These are phyloP conservation scores for Tetrapisispora fleetii DNA, from an alignment of 805 yeast genomes.

Conservation along the genomic window DNA sequence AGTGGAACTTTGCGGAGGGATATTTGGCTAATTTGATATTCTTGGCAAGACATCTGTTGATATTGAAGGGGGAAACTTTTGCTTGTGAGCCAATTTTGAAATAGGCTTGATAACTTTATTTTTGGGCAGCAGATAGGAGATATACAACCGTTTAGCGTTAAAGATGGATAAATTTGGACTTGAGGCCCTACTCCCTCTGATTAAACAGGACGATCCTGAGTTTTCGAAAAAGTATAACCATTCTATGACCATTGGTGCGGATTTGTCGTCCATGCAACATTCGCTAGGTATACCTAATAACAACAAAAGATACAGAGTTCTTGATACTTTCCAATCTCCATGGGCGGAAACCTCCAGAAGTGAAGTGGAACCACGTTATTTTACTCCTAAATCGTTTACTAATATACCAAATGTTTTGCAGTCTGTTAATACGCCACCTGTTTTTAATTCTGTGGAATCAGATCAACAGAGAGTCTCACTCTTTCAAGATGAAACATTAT, in stretches of 20 bases:
- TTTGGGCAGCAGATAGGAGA: too few relatives aligned
- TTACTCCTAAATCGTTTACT: conserved; percentile 48
- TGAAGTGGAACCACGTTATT: conserved; percentile 78
- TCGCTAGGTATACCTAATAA: conserved; percentile 25
- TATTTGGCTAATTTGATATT: too few relatives aligned
- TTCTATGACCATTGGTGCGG: conserved; percentile 29
- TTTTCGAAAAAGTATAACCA: conserved; percentile 18
- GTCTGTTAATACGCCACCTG: conserved; percentile 22
- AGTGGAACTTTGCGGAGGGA: too few relatives aligned
- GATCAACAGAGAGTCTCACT: conserved; percentile 41
- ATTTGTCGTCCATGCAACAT: conserved; percentile 26
- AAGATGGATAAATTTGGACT: conserved; percentile 27
- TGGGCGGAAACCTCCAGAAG: conserved; percentile 90
- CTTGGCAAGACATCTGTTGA: too few relatives aligned
- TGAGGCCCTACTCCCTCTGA: conserved; percentile 24
- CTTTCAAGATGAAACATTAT: conserved; percentile 84
- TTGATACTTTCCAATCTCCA: conserved; percentile 70
- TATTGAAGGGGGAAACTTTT: too few relatives aligned
- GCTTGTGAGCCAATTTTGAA: too few relatives aligned
- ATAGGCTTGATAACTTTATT: too few relatives aligned
- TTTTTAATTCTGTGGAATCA: conserved; percentile 27
- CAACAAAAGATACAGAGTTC: conserved; percentile 18
- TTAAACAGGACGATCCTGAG: conserved; percentile 23
- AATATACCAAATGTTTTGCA: conserved; percentile 27
- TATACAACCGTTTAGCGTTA: not conserved